Conservation (phyloP, 306 rosid species). For the Vigna nakashimae region DNA sequence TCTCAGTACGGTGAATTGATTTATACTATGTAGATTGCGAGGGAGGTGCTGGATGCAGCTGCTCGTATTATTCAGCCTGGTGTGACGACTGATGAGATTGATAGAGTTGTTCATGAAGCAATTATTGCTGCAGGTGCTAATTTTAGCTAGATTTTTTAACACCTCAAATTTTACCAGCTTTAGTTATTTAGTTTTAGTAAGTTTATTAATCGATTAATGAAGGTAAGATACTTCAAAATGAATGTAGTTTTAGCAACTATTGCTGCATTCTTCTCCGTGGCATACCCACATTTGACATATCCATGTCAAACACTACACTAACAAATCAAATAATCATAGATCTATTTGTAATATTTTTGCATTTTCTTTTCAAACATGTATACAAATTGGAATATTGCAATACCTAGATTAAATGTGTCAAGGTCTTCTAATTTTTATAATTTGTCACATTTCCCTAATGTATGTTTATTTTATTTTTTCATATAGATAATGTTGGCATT, state of each 20-base stretch:
- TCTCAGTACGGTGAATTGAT: neutral
- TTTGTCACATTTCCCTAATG: neutral
- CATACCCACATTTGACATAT: neutral
- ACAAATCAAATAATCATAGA: neutral
- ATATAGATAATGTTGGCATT: conserved; percentile 11
- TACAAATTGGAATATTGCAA: neutral
- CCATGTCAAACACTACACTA: neutral
- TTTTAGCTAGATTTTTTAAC: conserved; percentile 12
- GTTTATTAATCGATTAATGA: neutral
- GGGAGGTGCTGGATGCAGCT: conserved; percentile 67
- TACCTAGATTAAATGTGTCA: neutral
- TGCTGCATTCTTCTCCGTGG: neutral
- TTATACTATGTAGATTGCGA: neutral
- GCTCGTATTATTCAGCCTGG: conserved; percentile 87
- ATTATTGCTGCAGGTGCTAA: conserved; percentile 83
- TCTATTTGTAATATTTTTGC: neutral
- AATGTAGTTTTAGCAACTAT: too few species aligned
- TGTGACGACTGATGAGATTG: conserved; percentile 85
- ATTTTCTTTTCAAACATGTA: neutral
- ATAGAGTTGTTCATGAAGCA: conserved; percentile 56
- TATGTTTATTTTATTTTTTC: neutral
- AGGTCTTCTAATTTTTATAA: too few species aligned
- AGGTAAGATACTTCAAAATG: neutral
- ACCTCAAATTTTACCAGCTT: neutral
- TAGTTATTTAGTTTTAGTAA: conserved; percentile 9